These are phyloP conservation scores for Kodamaea suecica DNA, from an alignment of 1,139 yeast genomes.

Conservation along the genomic window DNA sequence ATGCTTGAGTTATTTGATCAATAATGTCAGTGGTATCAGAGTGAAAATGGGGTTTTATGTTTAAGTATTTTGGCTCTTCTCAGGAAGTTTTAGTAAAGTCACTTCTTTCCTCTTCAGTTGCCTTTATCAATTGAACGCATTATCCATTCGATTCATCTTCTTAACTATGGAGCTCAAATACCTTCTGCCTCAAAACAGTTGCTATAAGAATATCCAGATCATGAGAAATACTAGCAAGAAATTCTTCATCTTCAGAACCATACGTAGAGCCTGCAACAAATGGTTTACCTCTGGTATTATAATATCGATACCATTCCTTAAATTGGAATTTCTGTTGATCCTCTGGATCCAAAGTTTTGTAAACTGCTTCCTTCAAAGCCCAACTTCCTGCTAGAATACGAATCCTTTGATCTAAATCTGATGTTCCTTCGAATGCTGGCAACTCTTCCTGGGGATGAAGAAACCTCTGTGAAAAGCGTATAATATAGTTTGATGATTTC, in stretches of 20 bases:
- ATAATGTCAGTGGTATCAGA: too few relatives aligned
- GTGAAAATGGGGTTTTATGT: too few relatives aligned
- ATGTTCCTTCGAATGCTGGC: conserved; percentile 29
- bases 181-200: conserved; percentile 45
- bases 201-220: conserved; percentile 58
- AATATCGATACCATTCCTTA: conserved; percentile 56
- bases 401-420: conserved; percentile 24
- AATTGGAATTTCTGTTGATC: conserved; percentile 56
- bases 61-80: too few relatives aligned
- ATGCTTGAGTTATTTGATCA: too few relatives aligned
- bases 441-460: conserved; percentile 50
- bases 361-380: conserved; percentile 78
- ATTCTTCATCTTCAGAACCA: conserved; percentile 37
- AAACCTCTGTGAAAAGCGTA: conserved; percentile 46
- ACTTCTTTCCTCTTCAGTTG: too few relatives aligned
- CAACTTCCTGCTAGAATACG: conserved; percentile 56
- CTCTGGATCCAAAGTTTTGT: conserved; percentile 50
- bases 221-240: conserved; percentile 59
- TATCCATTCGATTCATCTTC: too few relatives aligned
- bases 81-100: too few relatives aligned
- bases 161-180: conserved; percentile 7
- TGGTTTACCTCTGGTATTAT: conserved; percentile 41
- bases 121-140: too few relatives aligned
- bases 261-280: conserved; percentile 32
- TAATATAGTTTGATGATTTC: conserved; percentile 23